Percentiles rank a stretch among this genome's conserved stretches.
Conservation (phyloP, 129 eudicot species). For the Helichrysum umbraculigerum region DNA sequence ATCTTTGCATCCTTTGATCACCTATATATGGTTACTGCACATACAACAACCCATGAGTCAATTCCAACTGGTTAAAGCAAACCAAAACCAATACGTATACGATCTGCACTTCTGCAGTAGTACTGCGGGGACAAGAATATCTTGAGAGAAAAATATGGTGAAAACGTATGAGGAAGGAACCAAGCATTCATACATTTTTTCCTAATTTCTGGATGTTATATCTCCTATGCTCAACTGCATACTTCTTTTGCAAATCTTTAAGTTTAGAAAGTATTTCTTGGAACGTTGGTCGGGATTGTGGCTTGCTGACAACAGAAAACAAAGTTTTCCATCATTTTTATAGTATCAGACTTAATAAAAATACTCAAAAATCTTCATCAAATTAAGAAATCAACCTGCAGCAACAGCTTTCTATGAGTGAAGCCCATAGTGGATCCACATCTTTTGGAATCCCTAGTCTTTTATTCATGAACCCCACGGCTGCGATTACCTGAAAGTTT, state of each 20-base stretch:
- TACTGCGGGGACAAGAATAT: no score
- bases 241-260: slow-evolving; percentile 55
- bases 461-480: slow-evolving; percentile 84
- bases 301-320: no score
- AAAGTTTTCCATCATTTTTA: slow-evolving; percentile 35
- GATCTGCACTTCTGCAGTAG: no score
- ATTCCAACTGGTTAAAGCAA: no score
- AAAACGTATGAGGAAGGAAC: no score
- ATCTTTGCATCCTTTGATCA: no score
- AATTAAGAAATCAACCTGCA: slow-evolving; percentile 40
- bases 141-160: no score
- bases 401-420: slow-evolving; percentile 78
- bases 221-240: slow-evolving; percentile 42
- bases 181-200: no score
- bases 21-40: no score
- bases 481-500: slow-evolving; percentile 64
- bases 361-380: neutral
- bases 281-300: slow-evolving; percentile 60
- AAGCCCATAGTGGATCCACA: slow-evolving; percentile 70
- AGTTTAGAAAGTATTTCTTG: slow-evolving; percentile 64
- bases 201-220: slow-evolving; percentile 34
- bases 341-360: slow-evolving; percentile 30
- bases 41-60: no score
- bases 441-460: slow-evolving; percentile 75
- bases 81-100: no score